These are phyloP conservation scores for Trapa bicornis DNA, from an alignment of 345 rosid genomes.

Conservation along the genomic window DNA sequence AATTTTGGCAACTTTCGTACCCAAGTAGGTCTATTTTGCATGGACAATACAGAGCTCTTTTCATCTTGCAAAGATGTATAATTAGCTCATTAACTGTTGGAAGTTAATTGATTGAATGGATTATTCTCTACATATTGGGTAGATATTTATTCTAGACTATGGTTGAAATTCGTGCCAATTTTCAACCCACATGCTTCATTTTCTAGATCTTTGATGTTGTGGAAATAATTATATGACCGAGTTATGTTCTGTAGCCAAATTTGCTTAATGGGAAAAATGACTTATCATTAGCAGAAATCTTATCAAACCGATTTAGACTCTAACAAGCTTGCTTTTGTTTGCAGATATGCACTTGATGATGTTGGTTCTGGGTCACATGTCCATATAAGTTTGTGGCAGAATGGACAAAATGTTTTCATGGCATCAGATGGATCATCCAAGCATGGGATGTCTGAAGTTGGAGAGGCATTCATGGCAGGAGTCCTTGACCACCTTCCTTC, in stretches of 20 bases:
- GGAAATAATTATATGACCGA: background rate
- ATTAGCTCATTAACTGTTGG: background rate
- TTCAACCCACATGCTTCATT: background rate
- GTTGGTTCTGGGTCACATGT: constrained; percentile 95
- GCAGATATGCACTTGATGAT: constrained; percentile 73
- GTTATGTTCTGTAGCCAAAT: background rate
- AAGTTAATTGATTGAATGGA: background rate
- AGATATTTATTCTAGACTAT: background rate
- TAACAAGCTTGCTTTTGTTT: constrained; percentile 2
- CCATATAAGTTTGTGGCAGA: constrained; percentile 70
- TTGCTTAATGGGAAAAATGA: background rate
- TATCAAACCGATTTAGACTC: too few species aligned
- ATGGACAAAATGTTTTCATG: constrained; percentile 68
- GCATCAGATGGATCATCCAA: constrained; percentile 49
- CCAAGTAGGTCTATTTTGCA: constrained; percentile 46
- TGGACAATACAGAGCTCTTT: background rate
- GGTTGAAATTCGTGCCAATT: background rate
- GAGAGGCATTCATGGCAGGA: constrained; percentile 85
- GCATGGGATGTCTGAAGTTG: constrained; percentile 64
- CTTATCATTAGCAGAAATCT: background rate
- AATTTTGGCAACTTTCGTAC: constrained; percentile 70
- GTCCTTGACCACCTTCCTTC: constrained; percentile 85
- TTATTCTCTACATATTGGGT: background rate
- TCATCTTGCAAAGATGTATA: background rate
- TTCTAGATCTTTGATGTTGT: background rate